phyloP scores from a whole-genome alignment of 2,329 filamentous ascomycete genomes.

The Fonsecaea erecta region DNA sequence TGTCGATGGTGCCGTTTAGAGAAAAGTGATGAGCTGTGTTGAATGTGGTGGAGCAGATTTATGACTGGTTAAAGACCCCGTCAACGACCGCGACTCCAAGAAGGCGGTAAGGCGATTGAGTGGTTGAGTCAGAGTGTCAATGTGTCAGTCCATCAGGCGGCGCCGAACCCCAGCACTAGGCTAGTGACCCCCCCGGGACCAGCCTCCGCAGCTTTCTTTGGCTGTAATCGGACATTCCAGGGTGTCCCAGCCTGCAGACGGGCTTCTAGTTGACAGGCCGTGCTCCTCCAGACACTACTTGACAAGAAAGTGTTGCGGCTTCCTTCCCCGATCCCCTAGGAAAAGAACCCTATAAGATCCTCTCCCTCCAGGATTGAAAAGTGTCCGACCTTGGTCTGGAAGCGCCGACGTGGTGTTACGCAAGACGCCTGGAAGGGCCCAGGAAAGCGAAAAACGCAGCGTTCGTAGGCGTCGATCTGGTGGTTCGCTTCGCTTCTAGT shows the following conservation, averaged over 20 bases:
- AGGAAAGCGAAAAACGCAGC: not conserved
- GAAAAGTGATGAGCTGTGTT: not conserved
- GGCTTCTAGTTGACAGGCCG: not conserved
- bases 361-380: not conserved
- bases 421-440: not conserved
- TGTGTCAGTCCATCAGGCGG: not conserved
- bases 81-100: not conserved
- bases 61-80: not conserved
- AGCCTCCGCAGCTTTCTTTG: not conserved
- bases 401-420: not conserved
- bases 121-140: conserved; percentile 1
- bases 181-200: no score
- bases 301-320: not conserved
- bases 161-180: not conserved
- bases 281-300: not conserved
- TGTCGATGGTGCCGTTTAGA: not conserved
- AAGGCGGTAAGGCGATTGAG: conserved; percentile 3
- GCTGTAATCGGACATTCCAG: not conserved
- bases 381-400: not conserved
- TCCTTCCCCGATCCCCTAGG: not conserved
- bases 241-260: not conserved
- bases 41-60: not conserved
- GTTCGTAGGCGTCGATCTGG: not conserved
- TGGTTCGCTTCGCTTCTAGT: conserved; percentile 3
- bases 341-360: not conserved